Conservation (phyloP, 2,329 filamentous ascomycete species). For the Pseudophaeomoniella oleicola region DNA sequence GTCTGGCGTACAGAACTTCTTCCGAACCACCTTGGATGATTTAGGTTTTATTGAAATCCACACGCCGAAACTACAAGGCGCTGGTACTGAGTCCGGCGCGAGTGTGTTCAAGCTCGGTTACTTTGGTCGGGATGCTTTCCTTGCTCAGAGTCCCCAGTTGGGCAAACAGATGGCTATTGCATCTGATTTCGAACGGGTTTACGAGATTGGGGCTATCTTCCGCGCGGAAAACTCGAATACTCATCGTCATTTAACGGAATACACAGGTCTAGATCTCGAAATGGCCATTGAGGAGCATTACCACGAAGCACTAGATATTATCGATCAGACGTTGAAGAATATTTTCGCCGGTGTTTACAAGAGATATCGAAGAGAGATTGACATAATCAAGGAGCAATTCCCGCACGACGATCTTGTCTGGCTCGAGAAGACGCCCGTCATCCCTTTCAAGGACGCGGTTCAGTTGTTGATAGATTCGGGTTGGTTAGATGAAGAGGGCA, state of each 20-base stretch:
- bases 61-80: conserved; percentile 67
- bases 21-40: conserved; percentile 60
- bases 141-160: conserved; percentile 82
- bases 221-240: conserved; percentile 93
- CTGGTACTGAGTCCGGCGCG: conserved; percentile 79
- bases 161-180: conserved; percentile 89
- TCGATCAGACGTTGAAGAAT: conserved; percentile 68
- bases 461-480: conserved; percentile 66
- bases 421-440: conserved; percentile 69
- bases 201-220: conserved; percentile 82
- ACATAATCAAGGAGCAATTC: conserved; percentile 68
- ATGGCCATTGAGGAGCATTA: conserved; percentile 86
- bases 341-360: conserved; percentile 61
- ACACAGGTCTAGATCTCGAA: conserved; percentile 82
- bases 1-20: conserved; percentile 63
- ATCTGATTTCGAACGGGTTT: conserved; percentile 77
- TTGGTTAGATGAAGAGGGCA: conserved; percentile 64
- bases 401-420: conserved; percentile 77
- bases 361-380: conserved; percentile 56
- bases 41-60: conserved; percentile 84
- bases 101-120: conserved; percentile 89
- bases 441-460: conserved; percentile 67
- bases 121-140: conserved; percentile 72
- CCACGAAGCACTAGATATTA: conserved; percentile 65
- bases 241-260: conserved; percentile 85